Percentiles rank a stretch among this genome's conserved stretches.
Evolutionary conservation across 2,329 filamentous ascomycete species (phyloP).

Genomic region (Phyllosticta citrichinensis): DNA sequence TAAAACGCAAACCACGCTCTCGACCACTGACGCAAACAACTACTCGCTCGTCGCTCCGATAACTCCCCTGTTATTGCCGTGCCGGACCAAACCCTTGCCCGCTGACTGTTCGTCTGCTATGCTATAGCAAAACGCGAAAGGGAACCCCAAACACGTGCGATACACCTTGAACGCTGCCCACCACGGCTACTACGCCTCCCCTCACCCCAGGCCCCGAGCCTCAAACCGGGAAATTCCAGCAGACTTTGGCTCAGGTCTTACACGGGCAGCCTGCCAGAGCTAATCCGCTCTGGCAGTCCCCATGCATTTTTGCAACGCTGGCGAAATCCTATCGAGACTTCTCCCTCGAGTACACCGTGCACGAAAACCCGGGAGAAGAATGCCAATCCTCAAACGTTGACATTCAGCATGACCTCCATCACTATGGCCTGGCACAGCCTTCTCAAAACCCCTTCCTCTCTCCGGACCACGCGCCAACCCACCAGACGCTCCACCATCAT

Average conservation of each 20-base stretch:
- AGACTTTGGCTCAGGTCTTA: conserved; percentile 30
- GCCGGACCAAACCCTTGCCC: conserved; percentile 22
- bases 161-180: conserved; percentile 24
- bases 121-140: conserved; percentile 27
- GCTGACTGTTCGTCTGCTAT: conserved; percentile 27
- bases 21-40: conserved; percentile 21
- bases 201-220: neutral
- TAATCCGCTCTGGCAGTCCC: conserved; percentile 41
- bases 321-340: conserved; percentile 37
- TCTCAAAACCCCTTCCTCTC: conserved; percentile 17
- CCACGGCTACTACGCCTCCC: conserved; percentile 23
- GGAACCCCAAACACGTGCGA: conserved; percentile 32
- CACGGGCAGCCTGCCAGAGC: conserved; percentile 38
- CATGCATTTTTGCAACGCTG: conserved; percentile 41
- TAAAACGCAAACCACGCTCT: conserved; percentile 30
- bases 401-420: conserved; percentile 29
- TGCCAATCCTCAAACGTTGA: conserved; percentile 33
- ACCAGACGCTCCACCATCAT: conserved; percentile 21
- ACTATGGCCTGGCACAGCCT: conserved; percentile 22
- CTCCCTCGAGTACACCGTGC: conserved; percentile 36
- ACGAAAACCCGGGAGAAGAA: conserved; percentile 34
- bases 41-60: conserved; percentile 13
- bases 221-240: neutral
- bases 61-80: conserved; percentile 27
- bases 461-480: conserved; percentile 20